Base-by-base conservation (phyloP, 768 basidiomycete species). In the Strobilomyces confusus region DNA sequence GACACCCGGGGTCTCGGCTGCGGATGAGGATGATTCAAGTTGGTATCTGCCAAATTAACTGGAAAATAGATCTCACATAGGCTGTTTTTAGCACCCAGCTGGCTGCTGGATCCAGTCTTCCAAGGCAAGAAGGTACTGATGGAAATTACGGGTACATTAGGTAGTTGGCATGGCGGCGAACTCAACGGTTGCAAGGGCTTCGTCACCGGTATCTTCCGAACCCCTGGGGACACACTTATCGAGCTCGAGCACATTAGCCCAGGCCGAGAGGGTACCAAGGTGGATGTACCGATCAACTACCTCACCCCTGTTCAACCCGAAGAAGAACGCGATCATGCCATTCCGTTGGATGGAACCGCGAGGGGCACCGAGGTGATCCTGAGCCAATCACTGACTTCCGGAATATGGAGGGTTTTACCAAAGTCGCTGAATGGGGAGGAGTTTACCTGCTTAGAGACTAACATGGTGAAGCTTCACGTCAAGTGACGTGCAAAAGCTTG, bases 281-380 rank as follows among this genome's bases (percentile, higher is more conserved):
- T 68, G 17, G 71, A 78, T 20, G 69, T 75, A 17, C 73, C 75
- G 20, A 67, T 74, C 54, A 65, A 62, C 41, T 79, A 77, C 50
- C 67, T 82, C 23, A 63, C 57, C 3, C 76, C 79, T 5, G 63
- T 78, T 9, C 64, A 55, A 14, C 80, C 80, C 0, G 52, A 57
- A 2, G 50, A 58, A 13, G 70, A 66, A 40, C 76, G 73, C 9
- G 77, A 84, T 40, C 74, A 73, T 36, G 84, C 81, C 6, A 55
- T 86, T 38, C 73, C 76, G 20, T 66, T 83, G 48, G 71, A 73
- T 6, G 83, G 80, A 1, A 52, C 60, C 19, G 55, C 67, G 34
- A 77, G 70, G 57, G 80, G 79, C 17, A 64, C 63, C 20, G 66
- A 75, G 50, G 74, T 82, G 53, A 71, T 78, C 37, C 66, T 83